Conservation (phyloP, 1,284 basidiomycete species). For the Heterobasidion annosum region DNA sequence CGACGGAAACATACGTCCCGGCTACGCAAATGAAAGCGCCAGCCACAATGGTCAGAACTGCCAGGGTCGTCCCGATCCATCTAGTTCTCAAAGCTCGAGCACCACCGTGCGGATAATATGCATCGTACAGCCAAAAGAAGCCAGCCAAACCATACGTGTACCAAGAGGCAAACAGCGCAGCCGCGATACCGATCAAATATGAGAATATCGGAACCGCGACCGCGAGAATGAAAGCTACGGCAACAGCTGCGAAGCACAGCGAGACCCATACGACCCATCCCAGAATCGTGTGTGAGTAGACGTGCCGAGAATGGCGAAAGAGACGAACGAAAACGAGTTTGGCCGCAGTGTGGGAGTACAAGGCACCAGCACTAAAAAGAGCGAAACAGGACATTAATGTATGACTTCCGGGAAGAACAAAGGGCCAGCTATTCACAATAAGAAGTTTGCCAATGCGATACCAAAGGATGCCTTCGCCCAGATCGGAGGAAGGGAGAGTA, state of each 20-base stretch:
- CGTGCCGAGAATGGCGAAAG: constrained; percentile 47
- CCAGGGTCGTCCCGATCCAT: constrained; percentile 24
- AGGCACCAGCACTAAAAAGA: constrained; percentile 28
- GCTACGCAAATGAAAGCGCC: constrained; percentile 47
- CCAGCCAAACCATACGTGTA: constrained; percentile 50
- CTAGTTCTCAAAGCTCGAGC: constrained; percentile 19
- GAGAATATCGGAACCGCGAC: constrained; percentile 47
- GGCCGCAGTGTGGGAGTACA: constrained; percentile 45
- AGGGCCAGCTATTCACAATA: constrained; percentile 28
- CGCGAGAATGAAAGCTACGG: constrained; percentile 45
- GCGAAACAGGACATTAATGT: not conserved
- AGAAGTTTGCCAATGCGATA: constrained; percentile 37
- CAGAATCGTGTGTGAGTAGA: constrained; percentile 44
- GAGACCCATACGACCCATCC: constrained; percentile 52
- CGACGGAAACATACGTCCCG: constrained; percentile 43
- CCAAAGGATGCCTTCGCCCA: constrained; percentile 44
- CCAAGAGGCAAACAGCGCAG: constrained; percentile 48
- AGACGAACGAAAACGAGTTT: constrained; percentile 55
- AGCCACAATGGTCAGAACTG: constrained; percentile 33
- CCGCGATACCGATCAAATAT: constrained; percentile 43
- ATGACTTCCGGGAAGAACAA: not conserved
- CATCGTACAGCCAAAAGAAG: constrained; percentile 48
- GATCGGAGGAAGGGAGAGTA: constrained; percentile 37
- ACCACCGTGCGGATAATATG: constrained; percentile 32
- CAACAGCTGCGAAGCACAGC: constrained; percentile 33